Percentiles rank a stretch among this genome's conserved stretches.
These are phyloP conservation scores for Apiotrichum veenhuisii DNA, from an alignment of 1,284 basidiomycete species.

Conservation along the genomic window DNA sequence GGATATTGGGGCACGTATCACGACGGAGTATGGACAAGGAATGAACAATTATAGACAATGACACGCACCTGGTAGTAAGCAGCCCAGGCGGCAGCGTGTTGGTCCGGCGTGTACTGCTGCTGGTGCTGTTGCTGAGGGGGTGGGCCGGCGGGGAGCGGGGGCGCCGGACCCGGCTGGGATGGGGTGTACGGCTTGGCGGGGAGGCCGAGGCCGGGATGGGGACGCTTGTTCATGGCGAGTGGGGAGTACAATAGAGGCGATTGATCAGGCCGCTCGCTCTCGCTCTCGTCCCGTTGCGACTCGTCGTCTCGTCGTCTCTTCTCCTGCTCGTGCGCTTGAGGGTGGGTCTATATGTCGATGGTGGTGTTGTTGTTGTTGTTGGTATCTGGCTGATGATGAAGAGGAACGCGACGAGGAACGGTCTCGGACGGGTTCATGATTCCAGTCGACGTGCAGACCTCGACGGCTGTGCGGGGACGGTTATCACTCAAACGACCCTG, in stretches of 20 bases:
- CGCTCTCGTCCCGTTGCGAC: background rate
- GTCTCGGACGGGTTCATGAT: too few relatives aligned
- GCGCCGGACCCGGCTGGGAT: conserved; percentile 55
- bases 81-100: conserved; percentile 46
- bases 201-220: conserved; percentile 24
- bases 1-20: too few relatives aligned
- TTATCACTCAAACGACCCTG: too few relatives aligned
- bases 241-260: background rate
- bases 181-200: conserved; percentile 38
- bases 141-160: conserved; percentile 42
- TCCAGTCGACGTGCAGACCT: too few relatives aligned
- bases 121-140: conserved; percentile 28
- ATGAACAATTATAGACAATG: background rate
- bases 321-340: background rate
- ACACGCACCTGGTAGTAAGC: conserved; percentile 46
- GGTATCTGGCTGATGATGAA: too few relatives aligned
- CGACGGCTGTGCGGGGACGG: too few relatives aligned
- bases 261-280: too few relatives aligned
- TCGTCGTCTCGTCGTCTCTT: background rate
- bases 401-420: too few relatives aligned
- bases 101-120: conserved; percentile 19
- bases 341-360: too few relatives aligned
- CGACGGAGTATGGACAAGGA: too few relatives aligned
- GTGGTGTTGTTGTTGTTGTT: too few relatives aligned
- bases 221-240: conserved; percentile 34